A percentile compares a stretch with the other conserved stretches of the same genome.
Evolutionary conservation across 2,329 filamentous ascomycete genomes (phyloP).

Genomic region (Xylariomycetidae sp.): DNA sequence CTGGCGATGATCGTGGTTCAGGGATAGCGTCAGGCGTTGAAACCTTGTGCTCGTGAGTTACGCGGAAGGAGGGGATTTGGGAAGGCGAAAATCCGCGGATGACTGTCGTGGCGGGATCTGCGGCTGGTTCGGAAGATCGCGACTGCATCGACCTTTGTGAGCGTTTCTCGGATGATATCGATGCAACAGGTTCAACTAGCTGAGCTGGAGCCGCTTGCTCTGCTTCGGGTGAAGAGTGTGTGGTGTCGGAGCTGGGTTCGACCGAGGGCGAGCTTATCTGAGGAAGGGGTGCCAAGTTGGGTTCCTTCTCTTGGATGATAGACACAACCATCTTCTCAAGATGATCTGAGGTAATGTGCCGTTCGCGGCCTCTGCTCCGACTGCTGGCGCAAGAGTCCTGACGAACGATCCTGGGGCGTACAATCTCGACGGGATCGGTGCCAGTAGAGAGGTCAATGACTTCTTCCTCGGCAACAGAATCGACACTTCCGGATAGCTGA

Average conservation of each 20-base stretch:
- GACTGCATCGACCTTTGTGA: constrained; percentile 39
- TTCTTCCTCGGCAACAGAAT: constrained; percentile 68
- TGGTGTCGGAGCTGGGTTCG: constrained; percentile 43
- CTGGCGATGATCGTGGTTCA: constrained; percentile 52
- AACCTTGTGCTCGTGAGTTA: constrained; percentile 44
- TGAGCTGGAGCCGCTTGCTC: constrained; percentile 48
- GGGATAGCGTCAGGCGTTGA: constrained; percentile 55
- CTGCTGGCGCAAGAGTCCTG: constrained; percentile 68
- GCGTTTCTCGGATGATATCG: constrained; percentile 10
- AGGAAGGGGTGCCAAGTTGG: constrained; percentile 52
- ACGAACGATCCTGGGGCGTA: constrained; percentile 63
- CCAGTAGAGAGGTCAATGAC: constrained; percentile 52
- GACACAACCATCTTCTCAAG: constrained; percentile 91
- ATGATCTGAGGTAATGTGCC: constrained; percentile 88
- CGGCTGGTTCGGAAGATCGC: constrained; percentile 42
- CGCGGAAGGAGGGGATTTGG: constrained; percentile 42
- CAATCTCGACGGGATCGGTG: constrained; percentile 53
- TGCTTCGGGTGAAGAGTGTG: constrained; percentile 39
- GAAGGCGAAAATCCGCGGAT: constrained; percentile 84
- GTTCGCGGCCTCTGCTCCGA: constrained; percentile 69
- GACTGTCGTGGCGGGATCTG: constrained; percentile 53
- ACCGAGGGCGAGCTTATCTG: constrained; percentile 31
- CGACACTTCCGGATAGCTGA: constrained; percentile 72
- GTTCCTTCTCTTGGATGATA: constrained; percentile 84
- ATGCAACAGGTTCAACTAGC: constrained; percentile 14